phyloP scores from a whole-genome alignment of 2,329 filamentous ascomycete genomes.

The Cytospora piceicola region DNA sequence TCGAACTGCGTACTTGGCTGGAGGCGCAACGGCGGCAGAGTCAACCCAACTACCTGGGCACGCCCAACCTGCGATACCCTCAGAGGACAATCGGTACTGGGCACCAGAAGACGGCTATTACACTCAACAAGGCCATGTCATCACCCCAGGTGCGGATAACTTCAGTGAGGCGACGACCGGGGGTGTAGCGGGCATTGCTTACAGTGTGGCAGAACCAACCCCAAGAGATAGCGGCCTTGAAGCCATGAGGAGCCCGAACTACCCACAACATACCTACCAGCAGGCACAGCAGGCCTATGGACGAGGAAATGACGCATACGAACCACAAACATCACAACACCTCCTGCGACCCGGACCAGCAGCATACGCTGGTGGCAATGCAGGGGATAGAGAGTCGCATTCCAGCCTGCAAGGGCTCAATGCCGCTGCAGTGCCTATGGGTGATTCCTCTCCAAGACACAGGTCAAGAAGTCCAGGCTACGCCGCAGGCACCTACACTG shows the following conservation, averaged over 20 bases:
- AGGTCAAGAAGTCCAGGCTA: constrained; percentile 52
- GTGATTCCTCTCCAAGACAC: constrained; percentile 41
- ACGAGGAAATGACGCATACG: constrained; percentile 14
- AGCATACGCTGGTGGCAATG: constrained; percentile 31
- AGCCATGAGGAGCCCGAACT: constrained; percentile 52
- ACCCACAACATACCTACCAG: constrained; percentile 37
- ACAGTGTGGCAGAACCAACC: constrained; percentile 67
- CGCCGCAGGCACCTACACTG: constrained; percentile 53
- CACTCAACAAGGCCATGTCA: constrained; percentile 42
- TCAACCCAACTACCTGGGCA: constrained; percentile 38
- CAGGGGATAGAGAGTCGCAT: constrained; percentile 46
- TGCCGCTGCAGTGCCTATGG: constrained; percentile 39
- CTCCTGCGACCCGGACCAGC: constrained; percentile 33
- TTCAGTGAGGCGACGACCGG: constrained; percentile 64
- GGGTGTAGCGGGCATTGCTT: constrained; percentile 70
- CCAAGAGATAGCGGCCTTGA: constrained; percentile 68
- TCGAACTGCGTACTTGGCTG: constrained; percentile 32
- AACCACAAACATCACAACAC: constrained; percentile 19
- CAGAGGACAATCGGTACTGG: constrained; percentile 34
- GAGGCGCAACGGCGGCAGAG: constrained; percentile 33
- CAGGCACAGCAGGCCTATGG: constrained; percentile 34
- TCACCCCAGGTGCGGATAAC: constrained; percentile 70
- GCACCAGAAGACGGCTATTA: constrained; percentile 35
- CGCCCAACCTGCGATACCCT: constrained; percentile 34
- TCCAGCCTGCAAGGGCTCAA: constrained; percentile 48